Evolutionary conservation across 1,284 basidiomycete genomes (phyloP).

Genomic region (Cryptococcus depauperatus): DNA sequence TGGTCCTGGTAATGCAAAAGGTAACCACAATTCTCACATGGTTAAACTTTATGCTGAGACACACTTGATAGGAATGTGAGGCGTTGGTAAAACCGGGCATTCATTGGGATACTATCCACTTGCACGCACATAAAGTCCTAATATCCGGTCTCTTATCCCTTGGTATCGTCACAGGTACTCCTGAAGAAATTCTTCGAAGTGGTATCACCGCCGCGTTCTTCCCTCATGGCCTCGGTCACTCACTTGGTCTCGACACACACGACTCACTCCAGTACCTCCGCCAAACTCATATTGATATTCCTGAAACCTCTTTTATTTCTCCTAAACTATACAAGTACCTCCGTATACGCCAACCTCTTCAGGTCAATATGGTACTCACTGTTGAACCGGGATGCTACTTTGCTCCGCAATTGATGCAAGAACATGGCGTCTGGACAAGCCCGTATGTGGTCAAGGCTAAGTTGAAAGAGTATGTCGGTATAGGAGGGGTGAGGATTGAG

Average conservation of each 20-base stretch:
- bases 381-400: conserved; percentile 85
- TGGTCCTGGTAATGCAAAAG: conserved; percentile 81
- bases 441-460: conserved; percentile 63
- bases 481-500: conserved; percentile 84
- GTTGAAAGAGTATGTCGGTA: conserved; percentile 61
- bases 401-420: conserved; percentile 63
- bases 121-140: conserved; percentile 68
- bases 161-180: conserved; percentile 65
- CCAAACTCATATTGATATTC: conserved; percentile 23
- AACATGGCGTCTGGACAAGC: conserved; percentile 53
- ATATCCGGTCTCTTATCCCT: conserved; percentile 70
- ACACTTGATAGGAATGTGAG: conserved; percentile 56
- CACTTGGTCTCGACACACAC: conserved; percentile 80
- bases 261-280: conserved; percentile 46
- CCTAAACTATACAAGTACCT: conserved; percentile 65
- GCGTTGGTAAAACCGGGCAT: conserved; percentile 59
- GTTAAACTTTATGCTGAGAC: too few species aligned
- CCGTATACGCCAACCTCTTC: conserved; percentile 62
- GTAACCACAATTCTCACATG: conserved; percentile 46
- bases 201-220: conserved; percentile 77
- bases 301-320: conserved; percentile 47
- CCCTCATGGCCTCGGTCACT: conserved; percentile 82
- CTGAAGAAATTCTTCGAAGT: conserved; percentile 61
- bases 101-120: conserved; percentile 78
- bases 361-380: conserved; percentile 67